These are phyloP conservation scores for Jackrogersella multiformis DNA, from an alignment of 495 filamentous ascomycete species.

Conservation along the genomic window DNA sequence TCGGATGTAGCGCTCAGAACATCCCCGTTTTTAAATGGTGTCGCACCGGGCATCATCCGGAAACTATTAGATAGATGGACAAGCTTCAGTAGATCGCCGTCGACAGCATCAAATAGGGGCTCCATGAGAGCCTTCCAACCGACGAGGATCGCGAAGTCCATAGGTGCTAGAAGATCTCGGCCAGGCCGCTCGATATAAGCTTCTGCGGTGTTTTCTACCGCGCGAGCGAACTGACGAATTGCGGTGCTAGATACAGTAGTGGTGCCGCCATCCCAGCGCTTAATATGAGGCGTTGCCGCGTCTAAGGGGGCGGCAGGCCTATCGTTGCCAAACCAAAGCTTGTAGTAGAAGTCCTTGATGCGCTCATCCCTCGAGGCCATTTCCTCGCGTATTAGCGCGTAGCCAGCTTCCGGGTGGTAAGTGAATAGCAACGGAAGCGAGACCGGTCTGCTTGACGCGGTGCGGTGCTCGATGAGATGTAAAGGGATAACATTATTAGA, in stretches of 20 bases:
- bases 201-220: conserved; percentile 88
- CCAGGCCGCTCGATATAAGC: conserved; percentile 88
- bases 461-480: conserved; percentile 79
- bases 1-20: conserved; percentile 82
- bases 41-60: conserved; percentile 86
- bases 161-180: conserved; percentile 84
- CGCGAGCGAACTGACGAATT: conserved; percentile 89
- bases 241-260: conserved; percentile 77
- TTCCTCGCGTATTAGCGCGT: conserved; percentile 84
- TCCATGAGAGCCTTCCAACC: conserved; percentile 94
- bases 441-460: conserved; percentile 70
- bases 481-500: conserved; percentile 72
- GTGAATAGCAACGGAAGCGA: conserved; percentile 77
- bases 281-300: conserved; percentile 74
- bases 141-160: conserved; percentile 92
- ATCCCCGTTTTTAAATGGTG: conserved; percentile 84
- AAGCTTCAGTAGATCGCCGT: conserved; percentile 83
- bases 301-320: conserved; percentile 57
- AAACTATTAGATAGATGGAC: conserved; percentile 89
- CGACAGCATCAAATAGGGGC: conserved; percentile 87
- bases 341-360: conserved; percentile 90
- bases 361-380: conserved; percentile 82
- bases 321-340: conserved; percentile 79
- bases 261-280: conserved; percentile 78
- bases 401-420: conserved; percentile 85